Evolutionary conservation across 805 yeast species (phyloP), one percentile per base, ranked within the genome.

Genomic region (Wickerhamomyces bovis): DNA sequence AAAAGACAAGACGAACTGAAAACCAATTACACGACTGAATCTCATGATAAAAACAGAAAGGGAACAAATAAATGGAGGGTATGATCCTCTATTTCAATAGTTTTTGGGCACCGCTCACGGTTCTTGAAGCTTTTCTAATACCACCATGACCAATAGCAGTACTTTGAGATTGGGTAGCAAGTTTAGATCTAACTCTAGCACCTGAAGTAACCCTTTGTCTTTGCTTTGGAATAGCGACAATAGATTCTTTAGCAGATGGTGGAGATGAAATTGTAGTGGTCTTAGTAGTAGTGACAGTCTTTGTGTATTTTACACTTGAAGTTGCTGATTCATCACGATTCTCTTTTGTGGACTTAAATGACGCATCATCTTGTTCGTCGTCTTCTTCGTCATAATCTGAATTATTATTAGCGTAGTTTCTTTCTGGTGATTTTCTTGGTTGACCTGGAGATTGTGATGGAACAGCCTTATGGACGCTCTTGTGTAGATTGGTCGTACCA

Each of bases 391-490:
- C 60, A 39, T 56, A 60, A 42, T 54, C 53, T 23, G 47, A 46
- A 53, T 58, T 36, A 38, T 55, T 54, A 28, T 51, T 49, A 22
- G 47, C 50, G 52, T 46, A 21, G 54, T 47, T 54, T 65, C 65
- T 57, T 63, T 56, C 66, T 68, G 63, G 68, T 56, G 55, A 61
- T 47, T 92, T 92, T 60, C 97, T 78, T 38, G 99, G 99, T 66
- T 94, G 99, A 2, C 98, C 99, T 0, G 99, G 99, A 2, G 97
- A 88, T 43, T 88, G 88, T 53, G 78, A 77, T 6, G 98, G 99
- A 18, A 94, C 89, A 0, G 94, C 94, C 35, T 81, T 77, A 57
- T 78, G 85, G 28, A 79, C 76, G 55, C 83, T 80, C 44, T 82
- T 77, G 28, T 73, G 71, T 31, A 85, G 78, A 47, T 80, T 78